Conservation (phyloP, 2,329 filamentous ascomycete genomes). For the Colletotrichum sp. region DNA sequence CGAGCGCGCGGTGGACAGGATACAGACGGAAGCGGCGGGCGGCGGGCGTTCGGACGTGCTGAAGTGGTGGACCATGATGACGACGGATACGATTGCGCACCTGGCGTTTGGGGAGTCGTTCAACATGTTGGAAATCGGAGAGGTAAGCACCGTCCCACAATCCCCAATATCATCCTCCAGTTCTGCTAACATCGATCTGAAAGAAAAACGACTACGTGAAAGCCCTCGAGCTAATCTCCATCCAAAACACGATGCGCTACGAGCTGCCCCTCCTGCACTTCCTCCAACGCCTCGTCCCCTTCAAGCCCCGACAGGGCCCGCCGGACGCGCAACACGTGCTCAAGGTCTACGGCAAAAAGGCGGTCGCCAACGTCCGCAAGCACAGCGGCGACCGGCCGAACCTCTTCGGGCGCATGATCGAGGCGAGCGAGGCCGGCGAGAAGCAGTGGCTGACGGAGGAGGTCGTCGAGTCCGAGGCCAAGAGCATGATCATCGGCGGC, state of each 20-base stretch:
- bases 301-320: not conserved
- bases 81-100: conserved; percentile 59
- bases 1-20: conserved; percentile 43
- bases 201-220: conserved; percentile 8
- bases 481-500: conserved; percentile 53
- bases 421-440: not conserved
- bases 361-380: not conserved
- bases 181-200: not conserved
- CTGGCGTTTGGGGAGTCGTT: conserved; percentile 62
- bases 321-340: not conserved
- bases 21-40: conserved; percentile 43
- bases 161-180: not conserved
- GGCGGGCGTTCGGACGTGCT: conserved; percentile 47
- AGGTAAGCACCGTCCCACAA: not conserved
- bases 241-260: not conserved
- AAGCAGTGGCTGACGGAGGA: not conserved
- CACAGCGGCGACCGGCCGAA: not conserved
- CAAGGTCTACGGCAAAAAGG: not conserved
- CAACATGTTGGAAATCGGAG: conserved; percentile 46
- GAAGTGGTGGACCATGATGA: conserved; percentile 60
- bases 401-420: not conserved
- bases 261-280: not conserved
- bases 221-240: not conserved
- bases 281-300: not conserved
- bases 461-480: conserved; percentile 44